phyloP scores from a whole-genome alignment of 2,329 filamentous ascomycete genomes.

The Westerdykella ornata region DNA sequence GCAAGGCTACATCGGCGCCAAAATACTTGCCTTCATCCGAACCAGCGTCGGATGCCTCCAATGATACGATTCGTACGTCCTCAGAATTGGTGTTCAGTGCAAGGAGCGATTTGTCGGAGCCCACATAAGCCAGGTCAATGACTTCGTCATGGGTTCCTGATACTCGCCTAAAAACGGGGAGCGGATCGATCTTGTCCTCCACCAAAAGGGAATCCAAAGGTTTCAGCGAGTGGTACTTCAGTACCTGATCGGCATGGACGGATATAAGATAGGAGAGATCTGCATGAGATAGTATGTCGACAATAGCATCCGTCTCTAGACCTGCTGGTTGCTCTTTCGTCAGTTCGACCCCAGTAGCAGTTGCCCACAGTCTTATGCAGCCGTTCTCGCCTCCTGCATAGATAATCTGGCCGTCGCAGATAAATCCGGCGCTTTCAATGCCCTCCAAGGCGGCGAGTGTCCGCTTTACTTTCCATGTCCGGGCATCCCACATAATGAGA shows the following conservation, averaged over 20 bases:
- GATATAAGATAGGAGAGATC: slow-evolving; percentile 66
- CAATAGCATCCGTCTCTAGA: slow-evolving; percentile 59
- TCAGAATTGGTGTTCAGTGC: slow-evolving; percentile 94
- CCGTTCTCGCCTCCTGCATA: slow-evolving; percentile 84
- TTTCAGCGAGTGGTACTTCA: slow-evolving; percentile 63
- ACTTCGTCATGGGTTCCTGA: slow-evolving; percentile 97
- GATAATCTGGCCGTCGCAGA: slow-evolving; percentile 62
- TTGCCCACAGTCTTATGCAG: slow-evolving; percentile 75
- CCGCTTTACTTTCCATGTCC: slow-evolving; percentile 73
- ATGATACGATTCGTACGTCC: slow-evolving; percentile 79
- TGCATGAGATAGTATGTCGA: slow-evolving; percentile 62
- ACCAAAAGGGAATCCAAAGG: slow-evolving; percentile 37
- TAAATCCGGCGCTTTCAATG: slow-evolving; percentile 76
- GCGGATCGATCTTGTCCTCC: slow-evolving; percentile 48
- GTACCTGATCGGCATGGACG: slow-evolving; percentile 81
- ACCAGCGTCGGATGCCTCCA: slow-evolving; percentile 38
- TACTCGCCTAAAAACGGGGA: slow-evolving; percentile 65
- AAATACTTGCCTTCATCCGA: slow-evolving; percentile 56
- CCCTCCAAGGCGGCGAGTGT: slow-evolving; percentile 80
- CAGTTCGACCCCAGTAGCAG: slow-evolving; percentile 68
- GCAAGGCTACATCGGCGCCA: slow-evolving; percentile 76
- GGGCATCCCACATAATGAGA: slow-evolving; percentile 82
- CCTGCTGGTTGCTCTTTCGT: slow-evolving; percentile 63
- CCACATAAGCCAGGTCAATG: slow-evolving; percentile 84
- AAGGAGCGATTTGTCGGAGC: slow-evolving; percentile 71